These are phyloP conservation scores for Schizothecium vesticola DNA, from an alignment of 495 filamentous ascomycete genomes.

Conservation along the genomic window DNA sequence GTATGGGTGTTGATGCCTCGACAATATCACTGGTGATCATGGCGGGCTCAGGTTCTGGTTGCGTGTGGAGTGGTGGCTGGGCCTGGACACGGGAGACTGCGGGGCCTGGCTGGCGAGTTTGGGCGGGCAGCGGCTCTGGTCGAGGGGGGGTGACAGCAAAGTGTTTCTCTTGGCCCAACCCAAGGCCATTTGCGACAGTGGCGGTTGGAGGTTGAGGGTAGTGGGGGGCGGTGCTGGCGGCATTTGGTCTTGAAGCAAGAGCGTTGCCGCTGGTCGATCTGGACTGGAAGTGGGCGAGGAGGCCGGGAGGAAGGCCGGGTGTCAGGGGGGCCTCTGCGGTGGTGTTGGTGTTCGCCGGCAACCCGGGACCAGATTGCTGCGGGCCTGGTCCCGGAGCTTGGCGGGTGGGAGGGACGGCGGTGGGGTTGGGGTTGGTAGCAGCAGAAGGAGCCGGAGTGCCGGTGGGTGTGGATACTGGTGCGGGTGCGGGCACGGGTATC, in stretches of 20 bases:
- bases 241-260: background rate
- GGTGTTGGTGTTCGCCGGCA: background rate
- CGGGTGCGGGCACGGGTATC: background rate
- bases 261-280: background rate
- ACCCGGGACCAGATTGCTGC: background rate
- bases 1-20: background rate
- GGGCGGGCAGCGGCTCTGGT: background rate
- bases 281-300: background rate
- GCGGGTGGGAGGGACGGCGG: background rate
- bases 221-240: too few relatives aligned
- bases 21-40: slow-evolving; percentile 19
- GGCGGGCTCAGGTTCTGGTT: slow-evolving; percentile 14
- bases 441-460: background rate
- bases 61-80: background rate
- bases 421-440: background rate
- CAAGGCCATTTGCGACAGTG: too few relatives aligned
- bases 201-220: too few relatives aligned
- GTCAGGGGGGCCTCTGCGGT: background rate
- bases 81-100: background rate
- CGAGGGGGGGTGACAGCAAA: background rate
- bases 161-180: background rate
- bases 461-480: background rate
- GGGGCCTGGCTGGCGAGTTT: background rate
- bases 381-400: background rate
- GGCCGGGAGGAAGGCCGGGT: background rate